Evolutionary conservation across 2,329 filamentous ascomycete genomes (phyloP).

Genomic region (Cytospora mali): DNA sequence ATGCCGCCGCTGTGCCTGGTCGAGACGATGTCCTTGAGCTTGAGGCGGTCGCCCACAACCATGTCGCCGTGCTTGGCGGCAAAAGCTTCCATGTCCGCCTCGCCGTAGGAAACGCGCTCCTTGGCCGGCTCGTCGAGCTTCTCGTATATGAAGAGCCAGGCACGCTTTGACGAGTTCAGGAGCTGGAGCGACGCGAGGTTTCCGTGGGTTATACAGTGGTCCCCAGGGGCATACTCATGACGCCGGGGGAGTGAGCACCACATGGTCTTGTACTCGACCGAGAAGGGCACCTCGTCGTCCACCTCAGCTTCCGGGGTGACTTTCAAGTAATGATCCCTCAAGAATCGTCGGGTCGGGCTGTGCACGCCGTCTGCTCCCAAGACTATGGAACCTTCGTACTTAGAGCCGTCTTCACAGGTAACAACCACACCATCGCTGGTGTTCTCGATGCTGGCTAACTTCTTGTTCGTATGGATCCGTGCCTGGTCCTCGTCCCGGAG

Average conservation of each 20-base stretch:
- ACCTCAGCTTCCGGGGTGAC: conserved; percentile 20
- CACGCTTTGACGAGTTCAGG: conserved; percentile 35
- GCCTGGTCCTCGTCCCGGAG: conserved; percentile 8
- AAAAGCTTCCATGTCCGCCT: conserved; percentile 34
- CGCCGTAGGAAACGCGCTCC: conserved; percentile 33
- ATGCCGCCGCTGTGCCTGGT: conserved; percentile 34
- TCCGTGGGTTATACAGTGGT: conserved; percentile 38
- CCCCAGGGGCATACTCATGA: conserved; percentile 30
- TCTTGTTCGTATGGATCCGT: conserved; percentile 11
- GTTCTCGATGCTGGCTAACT: conserved; percentile 16
- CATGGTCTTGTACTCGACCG: conserved; percentile 38
- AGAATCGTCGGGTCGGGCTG: conserved; percentile 40
- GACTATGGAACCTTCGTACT: conserved; percentile 41
- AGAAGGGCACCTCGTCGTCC: conserved; percentile 36
- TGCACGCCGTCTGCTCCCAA: conserved; percentile 49
- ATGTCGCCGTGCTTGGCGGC: conserved; percentile 35
- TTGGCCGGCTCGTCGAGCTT: conserved; percentile 34
- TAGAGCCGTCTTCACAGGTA: conserved; percentile 18
- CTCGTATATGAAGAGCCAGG: conserved; percentile 41
- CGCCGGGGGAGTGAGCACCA: conserved; percentile 39
- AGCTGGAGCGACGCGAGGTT: conserved; percentile 35
- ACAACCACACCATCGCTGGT: conserved; percentile 15
- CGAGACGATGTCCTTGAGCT: conserved; percentile 37
- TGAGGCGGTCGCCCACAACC: conserved; percentile 33
- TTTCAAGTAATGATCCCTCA: conserved; percentile 37